phyloP scores from a whole-genome alignment of 495 filamentous ascomycete species.

The Poronia punctata region DNA sequence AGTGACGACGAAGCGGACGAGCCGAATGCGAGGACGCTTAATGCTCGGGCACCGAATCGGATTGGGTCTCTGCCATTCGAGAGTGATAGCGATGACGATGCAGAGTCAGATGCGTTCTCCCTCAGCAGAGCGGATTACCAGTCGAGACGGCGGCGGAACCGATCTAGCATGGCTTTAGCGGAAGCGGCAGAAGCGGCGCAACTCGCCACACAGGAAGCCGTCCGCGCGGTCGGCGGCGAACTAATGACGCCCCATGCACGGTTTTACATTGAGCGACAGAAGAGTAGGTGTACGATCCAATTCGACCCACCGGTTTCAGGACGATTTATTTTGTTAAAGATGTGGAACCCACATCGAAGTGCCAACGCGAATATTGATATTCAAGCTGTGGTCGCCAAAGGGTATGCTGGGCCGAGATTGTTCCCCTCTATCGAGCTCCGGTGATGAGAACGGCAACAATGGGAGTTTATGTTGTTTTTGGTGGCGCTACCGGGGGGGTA shows the following conservation, averaged over 20 bases:
- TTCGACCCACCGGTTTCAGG: slow-evolving; percentile 87
- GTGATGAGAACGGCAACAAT: slow-evolving; percentile 23
- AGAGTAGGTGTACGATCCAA: slow-evolving; percentile 76
- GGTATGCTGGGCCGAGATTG: slow-evolving; percentile 75
- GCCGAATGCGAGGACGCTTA: slow-evolving; percentile 9
- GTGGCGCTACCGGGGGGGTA: too few relatives aligned
- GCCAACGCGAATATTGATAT: slow-evolving; percentile 70
- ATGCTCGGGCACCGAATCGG: slow-evolving; percentile 32
- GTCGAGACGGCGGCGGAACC: slow-evolving; percentile 20
- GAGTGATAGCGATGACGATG: slow-evolving; percentile 39
- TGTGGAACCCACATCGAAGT: slow-evolving; percentile 66
- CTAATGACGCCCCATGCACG: slow-evolving; percentile 63
- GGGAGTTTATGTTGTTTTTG: too few relatives aligned
- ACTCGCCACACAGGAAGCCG: slow-evolving; percentile 47
- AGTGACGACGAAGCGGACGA: slow-evolving; percentile 47
- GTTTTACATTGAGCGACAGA: slow-evolving; percentile 73
- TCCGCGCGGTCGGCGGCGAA: slow-evolving; percentile 46
- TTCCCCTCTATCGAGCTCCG: slow-evolving; percentile 53
- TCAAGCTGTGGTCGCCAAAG: slow-evolving; percentile 69
- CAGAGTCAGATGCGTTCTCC: slow-evolving; percentile 21
- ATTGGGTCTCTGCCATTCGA: slow-evolving; percentile 48
- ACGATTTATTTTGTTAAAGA: slow-evolving; percentile 73
- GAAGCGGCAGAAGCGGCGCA: slow-evolving; percentile 47
- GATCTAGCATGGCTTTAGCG: slow-evolving; percentile 35
- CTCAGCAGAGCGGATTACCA: slow-evolving; percentile 12